phyloP scores from a whole-genome alignment of 164 flowering plant genomes.

The Magnolia sinica region DNA sequence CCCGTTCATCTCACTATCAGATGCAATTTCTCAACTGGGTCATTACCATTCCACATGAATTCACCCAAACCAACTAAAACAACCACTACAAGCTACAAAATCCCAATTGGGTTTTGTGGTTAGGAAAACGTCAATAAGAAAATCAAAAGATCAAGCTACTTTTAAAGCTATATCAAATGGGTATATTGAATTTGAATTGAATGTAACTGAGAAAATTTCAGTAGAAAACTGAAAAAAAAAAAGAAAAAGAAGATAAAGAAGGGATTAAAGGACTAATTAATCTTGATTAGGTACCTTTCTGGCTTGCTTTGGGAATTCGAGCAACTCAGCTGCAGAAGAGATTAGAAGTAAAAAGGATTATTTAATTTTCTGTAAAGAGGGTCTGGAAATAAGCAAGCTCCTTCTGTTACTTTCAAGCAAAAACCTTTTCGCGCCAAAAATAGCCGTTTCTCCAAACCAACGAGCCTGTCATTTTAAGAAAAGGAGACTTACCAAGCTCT shows the following conservation, averaged over 20 bases:
- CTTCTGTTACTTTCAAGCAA: background rate
- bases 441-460: background rate
- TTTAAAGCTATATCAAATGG: conserved; percentile 1
- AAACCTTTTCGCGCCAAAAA: conserved; percentile 16
- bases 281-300: conserved; percentile 7
- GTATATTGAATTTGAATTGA: conserved; percentile 3
- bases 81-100: background rate
- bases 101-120: conserved; percentile 5
- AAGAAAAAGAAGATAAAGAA: background rate
- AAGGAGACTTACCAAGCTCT: background rate
- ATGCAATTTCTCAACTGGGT: conserved; percentile 2
- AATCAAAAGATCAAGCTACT: background rate
- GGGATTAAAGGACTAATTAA: conserved; percentile 2
- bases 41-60: background rate
- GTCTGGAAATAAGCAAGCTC: background rate
- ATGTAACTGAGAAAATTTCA: background rate
- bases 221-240: too few relatives aligned
- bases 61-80: background rate
- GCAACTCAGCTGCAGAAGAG: conserved; percentile 5
- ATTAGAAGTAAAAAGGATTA: background rate
- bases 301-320: conserved; percentile 6
- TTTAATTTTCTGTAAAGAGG: background rate
- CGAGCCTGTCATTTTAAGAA: background rate
- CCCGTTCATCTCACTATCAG: background rate
- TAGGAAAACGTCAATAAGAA: background rate